Evolutionary conservation across 2,329 filamentous ascomycete genomes (phyloP), one percentile per base, ranked within the genome.

Genomic region (Cadophora sp.): DNA sequence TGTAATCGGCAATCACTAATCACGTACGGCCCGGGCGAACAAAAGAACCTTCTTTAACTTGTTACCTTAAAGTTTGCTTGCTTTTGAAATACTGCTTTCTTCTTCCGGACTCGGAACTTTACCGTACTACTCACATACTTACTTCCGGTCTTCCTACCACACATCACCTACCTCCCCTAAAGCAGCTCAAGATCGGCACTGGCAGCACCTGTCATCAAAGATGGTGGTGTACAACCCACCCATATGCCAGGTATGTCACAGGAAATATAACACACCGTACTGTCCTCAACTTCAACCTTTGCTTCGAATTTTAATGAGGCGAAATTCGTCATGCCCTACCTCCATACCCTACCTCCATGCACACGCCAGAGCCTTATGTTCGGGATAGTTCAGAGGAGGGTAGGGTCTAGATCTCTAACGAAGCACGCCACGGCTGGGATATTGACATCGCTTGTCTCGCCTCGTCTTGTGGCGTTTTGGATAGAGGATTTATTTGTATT

Each of bases 141-240:
- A n/a, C n/a, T n/a, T n/a, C n/a, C n/a, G n/a, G n/a, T n/a, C n/a
- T n/a, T n/a, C n/a, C 2, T 1, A 12, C 4, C 11, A 22, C 14
- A 37, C 34, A 12, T 9, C 34, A 11, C 34, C 34, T 37, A 9
- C 9, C 1, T 43, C 31, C n/a, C 56, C 56, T 2, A 40, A 22
- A 55, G 3, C 3, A 31, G 51, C 51, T 55, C 31, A 31, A 31
- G 50, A 53, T 27, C 50, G 50, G 16, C 40, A 48, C n/a, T 5
- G 43, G 43, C 43, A 48, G 3, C 56, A 40, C 56, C 22, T 59
- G 56, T 59, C 56, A 59, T 3, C 56, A 22, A 26, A 14, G 56
- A 22, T 27, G 8, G 16, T 3, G 12, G 19, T 22, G 43, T 19
- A 43, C 40, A 14, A 43, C 40, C n/a, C n/a, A n/a, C n/a, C n/a